Percentiles rank a stretch among this genome's conserved stretches.
phyloP scores from a whole-genome alignment of 2,329 filamentous ascomycete genomes.

The Hymenoscyphus scutula region DNA sequence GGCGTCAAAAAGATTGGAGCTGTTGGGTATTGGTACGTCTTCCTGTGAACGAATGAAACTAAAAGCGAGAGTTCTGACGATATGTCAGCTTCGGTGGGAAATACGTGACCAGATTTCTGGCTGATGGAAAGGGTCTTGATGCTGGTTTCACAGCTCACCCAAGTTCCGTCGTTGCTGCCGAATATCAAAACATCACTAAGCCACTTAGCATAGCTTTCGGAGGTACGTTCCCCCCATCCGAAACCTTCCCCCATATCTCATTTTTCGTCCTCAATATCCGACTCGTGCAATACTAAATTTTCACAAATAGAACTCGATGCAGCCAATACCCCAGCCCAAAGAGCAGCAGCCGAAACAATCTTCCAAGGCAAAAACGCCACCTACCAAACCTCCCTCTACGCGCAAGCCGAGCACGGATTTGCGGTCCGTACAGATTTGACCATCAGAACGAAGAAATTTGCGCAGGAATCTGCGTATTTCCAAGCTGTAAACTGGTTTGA shows the following conservation, averaged over 20 bases:
- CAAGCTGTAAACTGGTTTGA: slow-evolving; percentile 74
- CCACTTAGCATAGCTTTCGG: slow-evolving; percentile 63
- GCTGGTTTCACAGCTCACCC: slow-evolving; percentile 65
- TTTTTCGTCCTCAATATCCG: not conserved
- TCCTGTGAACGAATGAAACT: not conserved
- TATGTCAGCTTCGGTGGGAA: slow-evolving; percentile 54
- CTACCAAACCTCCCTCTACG: slow-evolving; percentile 71
- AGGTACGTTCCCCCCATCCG: slow-evolving; percentile 38
- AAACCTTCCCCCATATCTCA: not conserved
- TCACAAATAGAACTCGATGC: slow-evolving; percentile 41
- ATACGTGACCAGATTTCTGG: slow-evolving; percentile 53
- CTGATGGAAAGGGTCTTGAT: slow-evolving; percentile 48
- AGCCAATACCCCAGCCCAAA: slow-evolving; percentile 17
- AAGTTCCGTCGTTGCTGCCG: slow-evolving; percentile 56
- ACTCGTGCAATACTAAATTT: not conserved
- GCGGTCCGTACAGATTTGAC: slow-evolving; percentile 63
- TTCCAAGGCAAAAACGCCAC: slow-evolving; percentile 51
- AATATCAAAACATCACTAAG: slow-evolving; percentile 54
- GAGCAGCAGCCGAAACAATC: slow-evolving; percentile 48
- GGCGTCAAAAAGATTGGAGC: slow-evolving; percentile 54
- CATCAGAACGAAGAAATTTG: slow-evolving; percentile 56
- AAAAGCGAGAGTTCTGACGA: slow-evolving; percentile 8
- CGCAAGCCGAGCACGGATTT: slow-evolving; percentile 70
- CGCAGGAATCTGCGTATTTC: slow-evolving; percentile 74
- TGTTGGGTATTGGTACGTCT: slow-evolving; percentile 55